These are phyloP conservation scores for Ogataea paradorogensis DNA, from an alignment of 805 yeast species.

Conservation along the genomic window DNA sequence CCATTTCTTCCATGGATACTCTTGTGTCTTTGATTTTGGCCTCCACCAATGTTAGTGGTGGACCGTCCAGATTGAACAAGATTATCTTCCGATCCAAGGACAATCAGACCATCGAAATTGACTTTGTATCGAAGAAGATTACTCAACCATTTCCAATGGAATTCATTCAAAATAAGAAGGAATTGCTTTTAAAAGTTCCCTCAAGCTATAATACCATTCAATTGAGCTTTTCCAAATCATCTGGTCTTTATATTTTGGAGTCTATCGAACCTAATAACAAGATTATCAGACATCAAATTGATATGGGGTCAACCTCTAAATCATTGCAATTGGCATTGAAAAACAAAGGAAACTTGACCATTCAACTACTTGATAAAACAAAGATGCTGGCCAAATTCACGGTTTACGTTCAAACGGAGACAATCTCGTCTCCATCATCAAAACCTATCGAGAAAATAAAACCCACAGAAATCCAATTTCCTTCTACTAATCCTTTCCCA, in stretches of 20 bases:
- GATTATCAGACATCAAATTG: constrained; percentile 2
- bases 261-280: constrained; percentile 5
- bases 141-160: constrained; percentile 6
- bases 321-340: constrained; percentile 4
- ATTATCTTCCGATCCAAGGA: neutral
- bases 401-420: constrained; percentile 2
- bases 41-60: neutral
- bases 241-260: constrained; percentile 4
- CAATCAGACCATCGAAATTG: constrained; percentile 2
- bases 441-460: neutral
- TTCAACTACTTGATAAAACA: constrained; percentile 8
- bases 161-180: constrained; percentile 12
- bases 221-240: neutral
- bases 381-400: constrained; percentile 8
- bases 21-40: constrained; percentile 4
- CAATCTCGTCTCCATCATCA: neutral
- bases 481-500: constrained; percentile 24
- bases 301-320: neutral
- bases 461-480: neutral
- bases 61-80: constrained; percentile 3
- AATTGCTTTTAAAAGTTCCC: constrained; percentile 13
- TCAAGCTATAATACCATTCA: neutral
- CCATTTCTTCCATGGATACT: constrained; percentile 6
- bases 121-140: constrained; percentile 7
- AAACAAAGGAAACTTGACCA: constrained; percentile 8